Base-by-base conservation (phyloP, 202 grass and related monocot genomes). In the Panicum virgatum region DNA sequence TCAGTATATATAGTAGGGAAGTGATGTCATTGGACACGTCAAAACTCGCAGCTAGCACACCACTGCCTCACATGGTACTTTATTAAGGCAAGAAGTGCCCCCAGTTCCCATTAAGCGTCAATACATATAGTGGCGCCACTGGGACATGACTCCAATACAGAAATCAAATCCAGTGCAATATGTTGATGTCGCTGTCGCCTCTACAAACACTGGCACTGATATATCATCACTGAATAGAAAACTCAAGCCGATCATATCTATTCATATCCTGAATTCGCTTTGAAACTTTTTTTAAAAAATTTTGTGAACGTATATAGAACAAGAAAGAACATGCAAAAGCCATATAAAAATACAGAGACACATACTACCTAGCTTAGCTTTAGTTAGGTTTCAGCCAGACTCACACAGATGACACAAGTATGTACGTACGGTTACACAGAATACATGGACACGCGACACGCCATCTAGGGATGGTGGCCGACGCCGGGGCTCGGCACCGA, bases 401-500 rank as follows among this genome's bases (percentile, higher is more conserved):
- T 12, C 11, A 52, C 16, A 19, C 29, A 30, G 29, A 30, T 16
- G 11, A 48, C 47, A 50, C 47, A 58, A 58, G 27, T 34, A 63
- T 32, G 59, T 62, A n/a, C n/a, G 59, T 62, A 62, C 58, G 10
- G 30, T 63, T 66, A 66, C 34, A 64, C 7, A 39, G 38, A 6
- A 39, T 25, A n/a, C 36, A 26, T 26, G 2, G 23, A n/a, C 67
- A 30, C 38, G n/a, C n/a, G n/a, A n/a, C n/a, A n/a, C n/a, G 0
- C 12, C 16, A 52, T 76, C 56, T 73, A 82, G 22, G 20, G 12
- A 45, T 54, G 80, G 23, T 88, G 86, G 20, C 86, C 86, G 29
- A 88, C 38, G 36, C 86, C 86, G 30, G 80, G 86, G 29, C 86
- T 88, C 19, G 86, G 86, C 48, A 88, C 75, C 9, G 80, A 88